Conservation (phyloP, 345 rosid species). For the Syzygium aromaticum region DNA sequence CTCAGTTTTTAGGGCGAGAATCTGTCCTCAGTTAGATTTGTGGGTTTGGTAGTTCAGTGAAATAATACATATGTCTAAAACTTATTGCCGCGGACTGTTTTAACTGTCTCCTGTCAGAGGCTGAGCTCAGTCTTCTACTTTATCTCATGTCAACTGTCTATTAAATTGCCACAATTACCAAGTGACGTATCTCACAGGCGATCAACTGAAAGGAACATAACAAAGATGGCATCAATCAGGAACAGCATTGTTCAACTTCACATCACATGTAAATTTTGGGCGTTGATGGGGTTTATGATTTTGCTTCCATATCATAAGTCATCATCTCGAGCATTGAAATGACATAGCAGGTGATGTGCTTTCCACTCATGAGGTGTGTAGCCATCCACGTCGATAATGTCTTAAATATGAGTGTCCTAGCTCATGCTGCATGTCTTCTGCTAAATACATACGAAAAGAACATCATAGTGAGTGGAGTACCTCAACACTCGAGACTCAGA, state of each 20-base stretch:
- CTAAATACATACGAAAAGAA: not conserved
- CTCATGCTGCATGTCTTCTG: not conserved
- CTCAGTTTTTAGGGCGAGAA: not conserved
- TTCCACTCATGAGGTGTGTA: not conserved
- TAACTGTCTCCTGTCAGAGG: not conserved
- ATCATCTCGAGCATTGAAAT: not conserved
- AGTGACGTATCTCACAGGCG: not conserved
- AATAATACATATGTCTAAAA: not conserved
- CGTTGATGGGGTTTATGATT: not conserved
- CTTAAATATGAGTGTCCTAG: not conserved
- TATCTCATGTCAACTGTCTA: not conserved
- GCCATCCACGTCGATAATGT: not conserved
- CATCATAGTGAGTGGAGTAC: not conserved
- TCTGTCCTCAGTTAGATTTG: not conserved
- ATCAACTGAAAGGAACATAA: not conserved
- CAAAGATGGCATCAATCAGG: not conserved
- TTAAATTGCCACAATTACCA: not conserved
- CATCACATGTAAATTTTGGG: not conserved
- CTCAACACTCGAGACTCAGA: not conserved
- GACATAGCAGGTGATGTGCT: not conserved
- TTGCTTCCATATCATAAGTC: not conserved
- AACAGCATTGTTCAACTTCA: not conserved
- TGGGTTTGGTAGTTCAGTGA: not conserved
- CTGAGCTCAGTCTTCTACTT: not conserved
- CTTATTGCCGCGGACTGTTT: not conserved